Evolutionary conservation across 164 flowering plant species (phyloP).

Genomic region (Hamamelis virginiana): DNA sequence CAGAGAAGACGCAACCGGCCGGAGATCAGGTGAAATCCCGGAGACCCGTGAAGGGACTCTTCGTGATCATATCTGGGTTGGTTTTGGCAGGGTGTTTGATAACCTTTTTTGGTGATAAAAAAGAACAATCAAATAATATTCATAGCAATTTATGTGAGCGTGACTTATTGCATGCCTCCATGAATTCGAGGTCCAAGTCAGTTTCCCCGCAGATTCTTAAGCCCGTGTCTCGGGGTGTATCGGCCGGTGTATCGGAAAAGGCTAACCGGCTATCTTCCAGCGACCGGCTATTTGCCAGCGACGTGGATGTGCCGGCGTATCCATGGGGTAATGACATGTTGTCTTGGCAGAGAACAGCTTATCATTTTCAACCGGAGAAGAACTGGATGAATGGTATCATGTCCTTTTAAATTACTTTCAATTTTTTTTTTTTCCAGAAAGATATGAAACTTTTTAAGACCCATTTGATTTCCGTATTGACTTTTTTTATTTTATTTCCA

Average conservation of each 20-base stretch:
- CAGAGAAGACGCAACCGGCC: conserved; percentile 6
- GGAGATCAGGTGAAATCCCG: not conserved
- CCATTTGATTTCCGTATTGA: too few species aligned
- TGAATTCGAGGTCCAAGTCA: not conserved
- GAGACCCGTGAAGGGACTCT: conserved; percentile 7
- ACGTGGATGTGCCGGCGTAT: conserved; percentile 6
- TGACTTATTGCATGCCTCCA: not conserved
- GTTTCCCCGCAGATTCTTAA: not conserved
- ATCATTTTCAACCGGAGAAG: conserved; percentile 57
- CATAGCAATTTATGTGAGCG: too few species aligned
- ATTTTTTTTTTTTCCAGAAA: not conserved
- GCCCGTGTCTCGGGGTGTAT: conserved; percentile 38
- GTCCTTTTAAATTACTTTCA: not conserved
- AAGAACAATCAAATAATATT: too few species aligned
- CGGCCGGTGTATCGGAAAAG: conserved; percentile 69
- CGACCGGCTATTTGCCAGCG: conserved; percentile 5
- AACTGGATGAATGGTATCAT: conserved; percentile 71
- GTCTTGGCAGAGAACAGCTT: conserved; percentile 60
- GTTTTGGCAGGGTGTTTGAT: conserved; percentile 13
- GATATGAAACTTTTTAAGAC: too few species aligned
- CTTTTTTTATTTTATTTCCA: not conserved
- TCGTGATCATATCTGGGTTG: conserved; percentile 19
- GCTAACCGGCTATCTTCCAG: conserved; percentile 11
- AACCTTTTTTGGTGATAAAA: conserved; percentile 8
- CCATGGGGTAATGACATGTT: conserved; percentile 44